Base-by-base conservation (phyloP, 2,329 filamentous ascomycete genomes). In the Periconia sp. region DNA sequence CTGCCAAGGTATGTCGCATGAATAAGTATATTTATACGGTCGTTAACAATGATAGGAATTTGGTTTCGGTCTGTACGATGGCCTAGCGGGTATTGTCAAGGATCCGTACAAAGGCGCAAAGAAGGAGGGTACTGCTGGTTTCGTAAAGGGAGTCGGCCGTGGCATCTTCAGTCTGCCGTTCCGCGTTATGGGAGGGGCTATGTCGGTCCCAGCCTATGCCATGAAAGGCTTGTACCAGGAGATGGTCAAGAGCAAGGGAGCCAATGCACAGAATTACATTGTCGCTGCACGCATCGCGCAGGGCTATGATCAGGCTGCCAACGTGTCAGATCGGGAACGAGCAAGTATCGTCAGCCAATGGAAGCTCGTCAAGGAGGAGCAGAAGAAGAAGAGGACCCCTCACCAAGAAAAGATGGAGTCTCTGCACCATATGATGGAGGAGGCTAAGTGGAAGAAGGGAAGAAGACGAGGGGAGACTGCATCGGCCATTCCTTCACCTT, bases 141-240 rank as follows among this genome's bases (percentile, higher is more conserved):
- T 93, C 6, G 70, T 92, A 19, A 94, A 93, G 71, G 91, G 91
- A 0, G 80, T 96, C 43, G 91, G 88, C 1, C 94, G 91, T 68
- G 92, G 91, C 0, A 82, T 96, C 40, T 91, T 90, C 5, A 92
- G 92, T 0, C 71, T 95, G 1, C 79, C 94, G 1, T 76, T 94
- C 18, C 96, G 96, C 69, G 89, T 91, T n/a, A 84, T 87, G 52
- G 90, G 90, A 54, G 91, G 77, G 27, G 70, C 76, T 18, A 75
- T 76, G 50, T 84, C 84, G 1, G 74, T 95, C 3, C 90, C 91
- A 0, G 92, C 88, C 6, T 95, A 94, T 66, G 83, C 90, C 3
- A 88, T 92, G 79, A 90, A 92, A 69, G 92, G 92, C 2, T 80
- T 94, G 1, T 86, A 93, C 63, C 89, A 89, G 41, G 88, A 93